phyloP scores from a whole-genome alignment of 331 rosid genomes.

The Malus hybrid region DNA sequence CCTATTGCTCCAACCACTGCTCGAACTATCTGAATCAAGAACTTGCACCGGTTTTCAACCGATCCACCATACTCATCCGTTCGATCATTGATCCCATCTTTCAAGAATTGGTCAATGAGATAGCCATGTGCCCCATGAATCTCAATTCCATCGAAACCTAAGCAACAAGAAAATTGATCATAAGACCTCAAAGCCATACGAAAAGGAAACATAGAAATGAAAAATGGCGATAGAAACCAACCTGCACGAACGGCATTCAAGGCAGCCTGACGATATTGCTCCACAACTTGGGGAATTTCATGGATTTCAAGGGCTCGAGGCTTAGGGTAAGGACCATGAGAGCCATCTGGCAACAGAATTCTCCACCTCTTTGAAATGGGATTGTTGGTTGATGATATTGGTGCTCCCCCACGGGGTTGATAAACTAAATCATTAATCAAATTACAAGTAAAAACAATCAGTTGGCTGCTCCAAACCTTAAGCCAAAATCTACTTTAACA shows the following conservation, averaged over 20 bases:
- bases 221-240: too few relatives aligned
- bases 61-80: constrained; percentile 85
- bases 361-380: constrained; percentile 67
- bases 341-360: constrained; percentile 71
- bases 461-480: background rate
- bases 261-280: constrained; percentile 73
- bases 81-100: constrained; percentile 84
- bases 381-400: constrained; percentile 66
- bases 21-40: constrained; percentile 49
- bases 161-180: background rate
- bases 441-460: background rate
- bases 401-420: constrained; percentile 66
- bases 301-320: constrained; percentile 43
- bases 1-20: constrained; percentile 67
- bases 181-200: background rate
- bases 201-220: background rate
- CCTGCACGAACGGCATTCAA: constrained; percentile 37
- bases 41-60: constrained; percentile 56
- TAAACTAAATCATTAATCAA: constrained; percentile 36
- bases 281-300: constrained; percentile 58
- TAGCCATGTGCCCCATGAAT: constrained; percentile 96
- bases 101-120: constrained; percentile 80
- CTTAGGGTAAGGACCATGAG: constrained; percentile 56
- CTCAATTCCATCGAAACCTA: constrained; percentile 96
- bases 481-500: background rate